phyloP scores from a whole-genome alignment of 257 asterid species.

The Ligustrum vulgare region DNA sequence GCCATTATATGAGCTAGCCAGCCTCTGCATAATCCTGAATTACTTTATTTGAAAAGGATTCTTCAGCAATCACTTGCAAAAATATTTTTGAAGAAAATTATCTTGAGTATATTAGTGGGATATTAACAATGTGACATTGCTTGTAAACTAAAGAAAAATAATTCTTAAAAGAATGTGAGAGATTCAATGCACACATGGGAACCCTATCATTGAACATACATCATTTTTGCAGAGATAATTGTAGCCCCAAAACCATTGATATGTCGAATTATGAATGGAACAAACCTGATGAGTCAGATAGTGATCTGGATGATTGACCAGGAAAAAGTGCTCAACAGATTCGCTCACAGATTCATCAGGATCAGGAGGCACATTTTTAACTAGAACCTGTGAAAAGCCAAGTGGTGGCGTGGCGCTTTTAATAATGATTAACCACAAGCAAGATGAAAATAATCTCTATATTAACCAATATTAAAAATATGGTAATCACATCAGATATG shows the following conservation, averaged over 20 bases:
- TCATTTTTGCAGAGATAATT: neutral
- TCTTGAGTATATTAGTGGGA: neutral
- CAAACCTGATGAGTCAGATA: conserved; percentile 87
- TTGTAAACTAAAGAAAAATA: neutral
- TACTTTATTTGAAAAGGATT: neutral
- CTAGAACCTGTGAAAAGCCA: conserved; percentile 69
- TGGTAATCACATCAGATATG: neutral
- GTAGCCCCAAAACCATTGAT: neutral
- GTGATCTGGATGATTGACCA: conserved; percentile 91
- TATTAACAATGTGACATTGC: neutral
- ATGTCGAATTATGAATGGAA: conserved; percentile 1
- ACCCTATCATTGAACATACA: neutral
- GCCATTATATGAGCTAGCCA: neutral
- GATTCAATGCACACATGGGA: neutral
- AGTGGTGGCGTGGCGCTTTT: neutral
- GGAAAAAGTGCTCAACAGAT: conserved; percentile 85
- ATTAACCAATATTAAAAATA: neutral
- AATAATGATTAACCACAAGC: neutral
- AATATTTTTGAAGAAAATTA: too few species aligned
- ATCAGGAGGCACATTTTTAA: conserved; percentile 85
- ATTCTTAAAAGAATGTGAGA: too few species aligned
- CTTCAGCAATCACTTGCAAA: neutral
- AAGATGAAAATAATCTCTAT: neutral
- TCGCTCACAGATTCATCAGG: conserved; percentile 78
- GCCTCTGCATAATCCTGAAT: neutral